These are phyloP conservation scores for Fusarium aywerte DNA, from an alignment of 2,329 filamentous ascomycete species.

Conservation along the genomic window DNA sequence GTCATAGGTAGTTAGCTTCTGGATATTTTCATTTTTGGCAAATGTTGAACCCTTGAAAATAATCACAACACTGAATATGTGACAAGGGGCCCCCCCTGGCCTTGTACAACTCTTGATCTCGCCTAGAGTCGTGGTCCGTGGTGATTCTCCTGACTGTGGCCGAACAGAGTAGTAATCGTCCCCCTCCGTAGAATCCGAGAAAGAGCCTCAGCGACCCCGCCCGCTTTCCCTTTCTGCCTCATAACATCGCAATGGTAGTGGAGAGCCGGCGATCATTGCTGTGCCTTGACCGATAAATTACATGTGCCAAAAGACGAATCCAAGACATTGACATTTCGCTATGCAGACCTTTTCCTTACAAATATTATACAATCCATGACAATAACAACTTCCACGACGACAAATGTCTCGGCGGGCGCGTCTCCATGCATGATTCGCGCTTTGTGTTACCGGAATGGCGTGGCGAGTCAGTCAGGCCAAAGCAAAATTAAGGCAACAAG, in stretches of 20 bases:
- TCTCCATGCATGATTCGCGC: too few species aligned
- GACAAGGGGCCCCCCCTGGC: neutral
- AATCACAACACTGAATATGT: neutral
- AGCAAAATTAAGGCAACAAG: neutral
- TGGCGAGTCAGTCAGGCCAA: neutral
- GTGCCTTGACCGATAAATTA: neutral
- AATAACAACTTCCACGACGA: neutral
- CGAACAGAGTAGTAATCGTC: neutral
- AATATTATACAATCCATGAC: neutral
- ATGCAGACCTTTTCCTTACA: neutral
- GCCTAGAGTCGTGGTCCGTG: neutral
- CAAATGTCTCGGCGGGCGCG: too few species aligned
- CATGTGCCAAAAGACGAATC: neutral
- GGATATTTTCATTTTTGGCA: neutral
- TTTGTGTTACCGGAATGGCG: neutral
- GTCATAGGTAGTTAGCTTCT: neutral
- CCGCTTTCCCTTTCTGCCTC: neutral
- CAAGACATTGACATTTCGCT: neutral
- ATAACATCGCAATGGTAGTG: neutral
- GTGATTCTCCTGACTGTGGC: constrained; percentile 1
- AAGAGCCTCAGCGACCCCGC: neutral
- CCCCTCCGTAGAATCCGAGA: neutral
- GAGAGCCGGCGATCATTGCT: neutral
- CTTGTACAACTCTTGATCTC: neutral
- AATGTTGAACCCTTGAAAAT: neutral